phyloP scores from a whole-genome alignment of 208 protist species.

The Phytomonas sp. region DNA sequence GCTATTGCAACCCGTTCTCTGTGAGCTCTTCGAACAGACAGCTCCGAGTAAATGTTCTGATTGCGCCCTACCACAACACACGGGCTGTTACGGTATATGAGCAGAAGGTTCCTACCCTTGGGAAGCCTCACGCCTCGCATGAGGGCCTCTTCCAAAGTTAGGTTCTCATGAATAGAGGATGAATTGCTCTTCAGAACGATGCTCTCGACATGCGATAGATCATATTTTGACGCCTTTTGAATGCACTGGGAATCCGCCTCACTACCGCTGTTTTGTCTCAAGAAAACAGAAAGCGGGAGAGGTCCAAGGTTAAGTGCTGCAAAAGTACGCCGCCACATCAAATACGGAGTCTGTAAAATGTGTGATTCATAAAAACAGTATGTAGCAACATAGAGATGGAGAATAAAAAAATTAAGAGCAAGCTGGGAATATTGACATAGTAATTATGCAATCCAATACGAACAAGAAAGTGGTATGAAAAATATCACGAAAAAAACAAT shows the following conservation, averaged over 20 bases:
- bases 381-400: neutral
- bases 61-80: constrained; percentile 84
- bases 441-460: neutral
- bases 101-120: constrained; percentile 26
- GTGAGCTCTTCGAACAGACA: constrained; percentile 28
- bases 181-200: constrained; percentile 32
- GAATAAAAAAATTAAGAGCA: neutral
- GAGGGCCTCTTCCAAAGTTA: constrained; percentile 66
- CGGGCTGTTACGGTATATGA: constrained; percentile 70
- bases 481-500: neutral
- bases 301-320: neutral
- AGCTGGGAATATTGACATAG: neutral
- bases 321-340: neutral
- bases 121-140: constrained; percentile 42
- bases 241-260: neutral
- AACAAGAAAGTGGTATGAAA: neutral
- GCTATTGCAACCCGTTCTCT: constrained; percentile 49
- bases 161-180: constrained; percentile 57
- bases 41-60: constrained; percentile 71
- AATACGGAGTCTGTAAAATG: neutral
- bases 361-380: neutral
- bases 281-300: constrained; percentile 1
- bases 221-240: neutral
- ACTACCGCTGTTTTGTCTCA: neutral
- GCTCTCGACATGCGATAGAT: neutral